These are phyloP conservation scores for Chlorella ohadii DNA, from an alignment of 139 green algal genomes.

Conservation along the genomic window DNA sequence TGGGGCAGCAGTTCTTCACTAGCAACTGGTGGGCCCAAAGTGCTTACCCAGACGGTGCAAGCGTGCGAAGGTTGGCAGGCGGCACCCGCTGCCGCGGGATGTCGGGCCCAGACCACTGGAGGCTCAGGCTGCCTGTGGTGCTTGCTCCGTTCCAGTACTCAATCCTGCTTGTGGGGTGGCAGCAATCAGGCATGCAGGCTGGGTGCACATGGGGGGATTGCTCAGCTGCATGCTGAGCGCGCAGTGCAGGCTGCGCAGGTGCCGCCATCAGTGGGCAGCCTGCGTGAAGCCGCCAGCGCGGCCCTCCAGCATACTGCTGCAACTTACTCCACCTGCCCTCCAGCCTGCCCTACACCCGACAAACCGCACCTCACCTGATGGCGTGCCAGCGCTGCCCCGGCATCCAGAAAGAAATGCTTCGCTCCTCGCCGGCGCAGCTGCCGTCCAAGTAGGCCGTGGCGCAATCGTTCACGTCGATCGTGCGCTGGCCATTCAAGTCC, in stretches of 20 bases:
- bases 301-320: too few species aligned
- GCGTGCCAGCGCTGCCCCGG: neutral
- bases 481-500: neutral
- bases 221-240: too few species aligned
- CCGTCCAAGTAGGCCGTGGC: neutral
- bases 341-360: too few species aligned
- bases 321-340: too few species aligned
- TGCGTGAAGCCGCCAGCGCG: too few species aligned
- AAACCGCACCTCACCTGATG: neutral
- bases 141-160: neutral
- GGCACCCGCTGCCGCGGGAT: neutral
- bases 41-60: neutral
- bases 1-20: too few species aligned
- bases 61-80: neutral
- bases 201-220: too few species aligned
- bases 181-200: neutral
- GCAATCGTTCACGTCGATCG: neutral
- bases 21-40: too few species aligned
- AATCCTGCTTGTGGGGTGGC: neutral
- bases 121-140: neutral
- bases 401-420: neutral
- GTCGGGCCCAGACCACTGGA: neutral
- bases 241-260: too few species aligned
- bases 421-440: neutral
- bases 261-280: too few species aligned